Conservation (phyloP, 495 filamentous ascomycete species). For the Xanthoparmelia taractica region DNA sequence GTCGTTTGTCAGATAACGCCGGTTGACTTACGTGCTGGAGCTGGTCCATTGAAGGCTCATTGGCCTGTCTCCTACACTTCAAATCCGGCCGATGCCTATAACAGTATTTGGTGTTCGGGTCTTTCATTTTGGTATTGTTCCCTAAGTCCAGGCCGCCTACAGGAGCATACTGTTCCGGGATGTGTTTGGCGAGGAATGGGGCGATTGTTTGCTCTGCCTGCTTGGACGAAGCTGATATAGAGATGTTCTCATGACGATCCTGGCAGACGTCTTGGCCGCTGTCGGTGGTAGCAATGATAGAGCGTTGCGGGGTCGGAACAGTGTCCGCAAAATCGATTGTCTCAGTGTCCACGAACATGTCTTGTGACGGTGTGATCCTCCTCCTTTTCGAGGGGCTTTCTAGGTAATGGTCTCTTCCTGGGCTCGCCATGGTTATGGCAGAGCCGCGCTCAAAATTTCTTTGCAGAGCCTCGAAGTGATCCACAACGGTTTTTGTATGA, state of each 20-base stretch:
- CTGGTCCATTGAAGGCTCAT: conserved; percentile 92
- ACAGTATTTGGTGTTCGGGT: conserved; percentile 83
- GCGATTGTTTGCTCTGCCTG: conserved; percentile 53
- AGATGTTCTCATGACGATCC: conserved; percentile 21
- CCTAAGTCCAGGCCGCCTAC: conserved; percentile 42
- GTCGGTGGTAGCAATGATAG: background rate
- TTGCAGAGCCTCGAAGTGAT: background rate
- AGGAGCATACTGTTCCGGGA: conserved; percentile 74
- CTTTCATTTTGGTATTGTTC: conserved; percentile 35
- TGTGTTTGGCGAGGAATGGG: conserved; percentile 79
- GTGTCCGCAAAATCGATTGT: conserved; percentile 3
- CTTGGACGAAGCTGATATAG: conserved; percentile 36
- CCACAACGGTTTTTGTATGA: background rate
- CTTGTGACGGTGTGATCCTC: conserved; percentile 10
- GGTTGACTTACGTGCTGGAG: conserved; percentile 53
- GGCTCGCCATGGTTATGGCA: background rate
- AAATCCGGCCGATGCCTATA: conserved; percentile 92
- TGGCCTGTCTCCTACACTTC: conserved; percentile 83
- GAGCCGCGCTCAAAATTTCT: background rate
- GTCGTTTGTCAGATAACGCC: background rate
- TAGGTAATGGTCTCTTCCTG: background rate
- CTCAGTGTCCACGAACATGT: background rate
- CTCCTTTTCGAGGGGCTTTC: conserved; percentile 17
- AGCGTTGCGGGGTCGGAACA: background rate
- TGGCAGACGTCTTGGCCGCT: background rate